Evolutionary conservation across 805 yeast genomes (phyloP).

Genomic region (Teunomyces panamensis): DNA sequence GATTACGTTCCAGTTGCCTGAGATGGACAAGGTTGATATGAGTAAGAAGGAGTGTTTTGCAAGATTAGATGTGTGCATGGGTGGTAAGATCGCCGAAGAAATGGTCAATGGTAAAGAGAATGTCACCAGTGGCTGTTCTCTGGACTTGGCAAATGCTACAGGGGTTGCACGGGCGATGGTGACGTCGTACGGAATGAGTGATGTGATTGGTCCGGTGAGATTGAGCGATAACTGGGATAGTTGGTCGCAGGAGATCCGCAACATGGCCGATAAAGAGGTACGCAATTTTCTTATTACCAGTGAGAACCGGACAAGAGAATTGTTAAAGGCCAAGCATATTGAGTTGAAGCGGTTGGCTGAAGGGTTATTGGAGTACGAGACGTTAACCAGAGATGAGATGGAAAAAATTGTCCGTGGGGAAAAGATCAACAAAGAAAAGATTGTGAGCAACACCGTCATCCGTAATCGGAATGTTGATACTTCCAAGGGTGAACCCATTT

Average conservation of each 20-base stretch:
- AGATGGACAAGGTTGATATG: slow-evolving; percentile 95
- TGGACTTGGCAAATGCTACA: slow-evolving; percentile 88
- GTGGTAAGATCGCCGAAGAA: slow-evolving; percentile 97
- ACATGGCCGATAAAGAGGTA: slow-evolving; percentile 91
- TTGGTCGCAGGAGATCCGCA: slow-evolving; percentile 88
- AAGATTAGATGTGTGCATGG: slow-evolving; percentile 95
- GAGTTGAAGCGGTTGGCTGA: slow-evolving; percentile 88
- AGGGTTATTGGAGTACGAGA: slow-evolving; percentile 93
- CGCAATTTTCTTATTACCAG: slow-evolving; percentile 69
- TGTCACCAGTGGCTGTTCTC: slow-evolving; percentile 93
- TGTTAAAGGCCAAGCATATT: slow-evolving; percentile 56
- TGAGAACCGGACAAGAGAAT: slow-evolving; percentile 72
- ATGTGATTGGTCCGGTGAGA: slow-evolving; percentile 86
- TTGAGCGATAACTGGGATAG: slow-evolving; percentile 89
- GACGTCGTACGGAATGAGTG: slow-evolving; percentile 94
- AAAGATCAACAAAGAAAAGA: slow-evolving; percentile 62
- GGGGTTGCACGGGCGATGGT: slow-evolving; percentile 95
- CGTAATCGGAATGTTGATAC: slow-evolving; percentile 9
- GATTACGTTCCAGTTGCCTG: slow-evolving; percentile 94
- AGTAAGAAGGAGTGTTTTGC: slow-evolving; percentile 88
- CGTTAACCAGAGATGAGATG: slow-evolving; percentile 87
- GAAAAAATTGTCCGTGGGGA: slow-evolving; percentile 83
- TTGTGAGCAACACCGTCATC: slow-evolving; percentile 66
- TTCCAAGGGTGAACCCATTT: background rate
- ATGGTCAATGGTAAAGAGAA: slow-evolving; percentile 85